Evolutionary conservation across 1,284 basidiomycete species (phyloP), one percentile per base, ranked within the genome.

Genomic region (Golubevia sp.): DNA sequence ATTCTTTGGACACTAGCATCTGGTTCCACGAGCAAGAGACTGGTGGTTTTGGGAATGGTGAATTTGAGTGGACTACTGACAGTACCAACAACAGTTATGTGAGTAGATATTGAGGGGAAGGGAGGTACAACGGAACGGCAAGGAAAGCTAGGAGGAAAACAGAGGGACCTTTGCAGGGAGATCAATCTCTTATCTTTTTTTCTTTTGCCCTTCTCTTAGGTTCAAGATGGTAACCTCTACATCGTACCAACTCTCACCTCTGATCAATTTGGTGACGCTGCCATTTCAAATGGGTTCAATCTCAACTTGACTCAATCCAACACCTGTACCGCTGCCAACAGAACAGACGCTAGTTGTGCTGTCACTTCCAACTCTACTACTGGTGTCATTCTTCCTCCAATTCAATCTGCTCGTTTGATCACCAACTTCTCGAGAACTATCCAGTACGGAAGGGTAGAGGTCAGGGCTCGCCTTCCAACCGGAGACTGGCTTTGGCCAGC

Each of bases 201-300:
- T 18, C 11, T 44, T 44, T 18, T 44, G 18, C 30, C 30, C 11
- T 34, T 34, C 30, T 34, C 30, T 11, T 34, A 34, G 30, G 88
- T 94, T 64, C 85, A 88, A 61, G 86, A 94, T 79, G 90, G 90
- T 34, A 86, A 88, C 62, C 88, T 95, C 38, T 94, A 93, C 85
- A 88, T 95, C 76, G 88, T 91, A 2, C 93, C 93, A 4, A 94
- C 92, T 2, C 86, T 94, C 60, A 94, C 93, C 0, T 88, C 90
- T 15, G 91, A 93, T 74, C 84, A 85, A 61, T 88, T 93, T 75
- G 90, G 91, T 48, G 79, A 82, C 48, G 85, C 85, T 58, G 88
- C 88, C 24, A 85, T 93, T 24, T 83, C 89, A 62, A 87, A 94
- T 74, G 91, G 91, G 23, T 88, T 88, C 77, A 88, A 90, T 0